A percentile compares a stretch with the other conserved stretches of the same genome.
Evolutionary conservation across 2,329 filamentous ascomycete genomes (phyloP).

Genomic region (Neofusicoccum ribis): DNA sequence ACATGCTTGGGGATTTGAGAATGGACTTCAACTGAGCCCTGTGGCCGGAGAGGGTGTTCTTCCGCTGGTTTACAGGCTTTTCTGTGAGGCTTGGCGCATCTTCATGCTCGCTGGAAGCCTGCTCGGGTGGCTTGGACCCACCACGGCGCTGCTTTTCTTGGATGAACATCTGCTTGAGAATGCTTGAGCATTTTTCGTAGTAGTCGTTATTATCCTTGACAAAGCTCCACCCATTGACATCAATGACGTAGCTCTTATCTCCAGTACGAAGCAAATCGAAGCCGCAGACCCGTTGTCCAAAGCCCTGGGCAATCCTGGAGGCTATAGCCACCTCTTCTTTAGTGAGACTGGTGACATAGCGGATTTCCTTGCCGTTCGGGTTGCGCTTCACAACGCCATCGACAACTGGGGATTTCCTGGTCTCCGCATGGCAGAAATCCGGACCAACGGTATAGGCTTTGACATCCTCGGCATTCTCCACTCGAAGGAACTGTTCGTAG

Average conservation of each 20-base stretch:
- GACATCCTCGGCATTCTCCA: constrained; percentile 96
- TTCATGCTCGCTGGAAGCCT: constrained; percentile 24
- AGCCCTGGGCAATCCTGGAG: constrained; percentile 83
- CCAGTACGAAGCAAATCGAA: constrained; percentile 89
- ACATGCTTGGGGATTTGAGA: constrained; percentile 66
- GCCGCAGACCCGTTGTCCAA: constrained; percentile 92
- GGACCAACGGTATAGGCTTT: constrained; percentile 97
- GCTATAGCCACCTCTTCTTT: constrained; percentile 83
- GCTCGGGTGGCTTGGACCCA: constrained; percentile 52
- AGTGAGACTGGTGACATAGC: constrained; percentile 85
- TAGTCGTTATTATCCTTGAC: constrained; percentile 99
- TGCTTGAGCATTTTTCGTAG: constrained; percentile 86
- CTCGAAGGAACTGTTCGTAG: constrained; percentile 95
- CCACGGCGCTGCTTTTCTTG: constrained; percentile 68
- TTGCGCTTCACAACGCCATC: constrained; percentile 95
- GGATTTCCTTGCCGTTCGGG: constrained; percentile 93
- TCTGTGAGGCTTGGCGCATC: constrained; percentile 5
- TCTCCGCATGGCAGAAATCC: constrained; percentile 93
- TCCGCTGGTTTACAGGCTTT: constrained; percentile 27
- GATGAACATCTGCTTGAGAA: constrained; percentile 85
- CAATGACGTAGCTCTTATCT: constrained; percentile 93
- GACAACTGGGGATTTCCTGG: constrained; percentile 93
- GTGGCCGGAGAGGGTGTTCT: constrained; percentile 38
- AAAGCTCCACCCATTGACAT: constrained; percentile 99
- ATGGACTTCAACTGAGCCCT: constrained; percentile 56